Evolutionary conservation across 306 rosid genomes (phyloP).

Genomic region (Cucumis cinereus): DNA sequence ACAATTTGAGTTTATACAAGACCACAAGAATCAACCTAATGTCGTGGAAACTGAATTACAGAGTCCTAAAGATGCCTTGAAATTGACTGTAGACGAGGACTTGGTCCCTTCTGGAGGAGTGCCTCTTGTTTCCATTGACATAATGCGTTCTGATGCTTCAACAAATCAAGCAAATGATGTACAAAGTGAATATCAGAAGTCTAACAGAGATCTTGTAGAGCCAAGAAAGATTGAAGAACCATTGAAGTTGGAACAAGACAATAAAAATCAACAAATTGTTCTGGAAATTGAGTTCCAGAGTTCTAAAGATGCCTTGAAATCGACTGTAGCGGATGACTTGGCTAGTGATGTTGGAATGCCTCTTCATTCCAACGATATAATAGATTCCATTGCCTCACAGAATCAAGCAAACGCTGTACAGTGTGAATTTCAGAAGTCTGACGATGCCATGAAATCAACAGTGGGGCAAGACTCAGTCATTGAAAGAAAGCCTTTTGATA

Average conservation of each 20-base stretch:
- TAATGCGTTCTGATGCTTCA: not conserved
- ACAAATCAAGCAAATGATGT: not conserved
- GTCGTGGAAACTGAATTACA: slow-evolving; percentile 3
- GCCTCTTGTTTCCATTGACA: not conserved
- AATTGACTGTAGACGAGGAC: slow-evolving; percentile 13
- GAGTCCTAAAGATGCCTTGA: not conserved
- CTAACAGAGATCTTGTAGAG: not conserved
- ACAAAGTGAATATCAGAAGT: slow-evolving; percentile 8
- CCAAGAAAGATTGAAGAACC: not conserved
- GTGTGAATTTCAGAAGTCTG: slow-evolving; percentile 4
- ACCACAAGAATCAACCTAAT: slow-evolving; percentile 1
- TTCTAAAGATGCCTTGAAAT: slow-evolving; percentile 4
- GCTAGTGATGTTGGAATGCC: slow-evolving; percentile 17
- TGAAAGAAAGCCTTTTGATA: slow-evolving; percentile 16
- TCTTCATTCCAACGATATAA: not conserved
- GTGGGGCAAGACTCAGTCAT: slow-evolving; percentile 15
- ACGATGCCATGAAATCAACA: slow-evolving; percentile 9
- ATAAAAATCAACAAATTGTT: slow-evolving; percentile 2
- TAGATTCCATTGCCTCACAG: not conserved
- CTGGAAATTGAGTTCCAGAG: slow-evolving; percentile 8
- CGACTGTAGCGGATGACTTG: slow-evolving; percentile 14
- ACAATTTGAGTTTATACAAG: not conserved
- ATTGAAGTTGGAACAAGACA: not conserved
- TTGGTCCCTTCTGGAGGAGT: slow-evolving; percentile 16
- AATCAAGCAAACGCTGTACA: not conserved